These are phyloP conservation scores for Solanum bulbocastanum DNA, from an alignment of 257 asterid genomes.

Conservation along the genomic window DNA sequence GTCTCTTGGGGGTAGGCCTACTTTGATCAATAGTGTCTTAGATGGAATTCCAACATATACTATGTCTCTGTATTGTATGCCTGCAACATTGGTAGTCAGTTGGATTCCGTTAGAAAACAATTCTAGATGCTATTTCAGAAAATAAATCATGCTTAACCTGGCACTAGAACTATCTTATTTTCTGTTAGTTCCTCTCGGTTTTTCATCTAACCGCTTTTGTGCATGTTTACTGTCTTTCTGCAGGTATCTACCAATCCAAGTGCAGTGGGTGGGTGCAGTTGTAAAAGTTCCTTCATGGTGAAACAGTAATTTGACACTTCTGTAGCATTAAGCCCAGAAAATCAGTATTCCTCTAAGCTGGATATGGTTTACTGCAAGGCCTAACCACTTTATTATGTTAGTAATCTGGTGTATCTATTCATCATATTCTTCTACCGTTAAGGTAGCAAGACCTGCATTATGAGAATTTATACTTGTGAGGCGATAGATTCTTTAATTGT, in stretches of 20 bases:
- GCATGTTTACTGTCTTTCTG: neutral
- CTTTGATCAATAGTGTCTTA: neutral
- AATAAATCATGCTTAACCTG: neutral
- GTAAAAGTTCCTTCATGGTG: slow-evolving; percentile 83
- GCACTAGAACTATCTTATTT: neutral
- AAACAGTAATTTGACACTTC: slow-evolving; percentile 14
- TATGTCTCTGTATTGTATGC: neutral
- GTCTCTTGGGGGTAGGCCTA: neutral
- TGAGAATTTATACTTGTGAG: neutral
- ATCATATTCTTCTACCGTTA: neutral
- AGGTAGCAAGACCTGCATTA: neutral
- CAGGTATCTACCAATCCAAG: slow-evolving; percentile 91
- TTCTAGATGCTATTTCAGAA: neutral
- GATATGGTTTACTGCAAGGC: neutral
- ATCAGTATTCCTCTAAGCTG: neutral
- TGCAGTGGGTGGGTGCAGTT: slow-evolving; percentile 95
- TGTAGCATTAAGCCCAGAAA: neutral
- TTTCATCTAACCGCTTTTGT: neutral
- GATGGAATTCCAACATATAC: neutral
- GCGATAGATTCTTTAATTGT: neutral
- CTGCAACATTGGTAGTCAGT: neutral
- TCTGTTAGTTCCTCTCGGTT: neutral
- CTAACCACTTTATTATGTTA: neutral
- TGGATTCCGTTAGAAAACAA: neutral
- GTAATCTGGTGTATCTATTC: neutral